These are phyloP conservation scores for Wallacemonas sp. DNA, from an alignment of 208 protist species.

Conservation along the genomic window DNA sequence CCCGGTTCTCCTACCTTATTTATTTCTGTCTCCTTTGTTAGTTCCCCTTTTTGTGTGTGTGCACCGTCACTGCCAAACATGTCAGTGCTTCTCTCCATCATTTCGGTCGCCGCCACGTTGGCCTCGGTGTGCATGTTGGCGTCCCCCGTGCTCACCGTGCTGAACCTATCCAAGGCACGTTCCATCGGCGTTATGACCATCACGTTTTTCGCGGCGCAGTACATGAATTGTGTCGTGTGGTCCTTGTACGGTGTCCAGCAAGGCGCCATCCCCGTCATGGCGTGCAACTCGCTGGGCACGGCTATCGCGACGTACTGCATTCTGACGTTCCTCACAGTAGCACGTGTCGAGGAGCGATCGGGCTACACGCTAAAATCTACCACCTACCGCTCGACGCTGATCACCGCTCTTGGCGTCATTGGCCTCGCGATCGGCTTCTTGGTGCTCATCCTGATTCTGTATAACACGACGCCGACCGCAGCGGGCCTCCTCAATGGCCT, in stretches of 20 bases:
- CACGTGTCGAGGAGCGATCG: conserved; percentile 45
- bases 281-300: conserved; percentile 50
- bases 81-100: conserved; percentile 31
- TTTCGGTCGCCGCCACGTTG: conserved; percentile 39
- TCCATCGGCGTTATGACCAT: conserved; percentile 55
- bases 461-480: conserved; percentile 20
- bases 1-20: too few species aligned
- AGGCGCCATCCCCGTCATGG: conserved; percentile 31
- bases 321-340: conserved; percentile 51
- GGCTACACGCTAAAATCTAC: conserved; percentile 35
- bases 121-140: conserved; percentile 54
- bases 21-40: conserved; percentile 9
- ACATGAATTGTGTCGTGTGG: conserved; percentile 65
- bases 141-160: conserved; percentile 53
- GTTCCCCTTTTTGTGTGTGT: background rate
- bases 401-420: conserved; percentile 13
- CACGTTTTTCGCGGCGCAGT: conserved; percentile 69
- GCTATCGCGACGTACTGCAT: conserved; percentile 58
- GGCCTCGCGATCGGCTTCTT: conserved; percentile 25
- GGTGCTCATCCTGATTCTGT: conserved; percentile 35
- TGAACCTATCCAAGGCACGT: conserved; percentile 32
- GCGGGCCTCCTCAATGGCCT: conserved; percentile 43
- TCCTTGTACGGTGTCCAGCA: conserved; percentile 55
- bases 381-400: conserved; percentile 32
- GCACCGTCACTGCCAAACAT: conserved; percentile 13